These are phyloP conservation scores for Populus davidiana DNA, from an alignment of 345 rosid species.

Conservation along the genomic window DNA sequence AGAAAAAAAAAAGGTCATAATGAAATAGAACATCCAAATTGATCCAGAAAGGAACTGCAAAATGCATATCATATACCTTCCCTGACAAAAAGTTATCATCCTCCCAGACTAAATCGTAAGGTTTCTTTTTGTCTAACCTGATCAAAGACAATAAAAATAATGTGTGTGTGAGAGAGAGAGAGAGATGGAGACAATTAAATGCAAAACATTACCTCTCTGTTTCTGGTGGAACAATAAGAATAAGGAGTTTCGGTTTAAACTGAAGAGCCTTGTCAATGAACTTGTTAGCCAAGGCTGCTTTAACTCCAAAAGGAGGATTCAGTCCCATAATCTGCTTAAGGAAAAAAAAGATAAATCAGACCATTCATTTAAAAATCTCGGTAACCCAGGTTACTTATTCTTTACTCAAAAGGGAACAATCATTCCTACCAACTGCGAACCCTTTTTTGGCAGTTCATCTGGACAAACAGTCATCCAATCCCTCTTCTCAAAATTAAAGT, in stretches of 20 bases:
- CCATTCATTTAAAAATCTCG: not conserved
- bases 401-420: conserved; percentile 7
- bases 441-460: conserved; percentile 56
- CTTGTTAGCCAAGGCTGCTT: conserved; percentile 68
- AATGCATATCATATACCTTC: conserved; percentile 43
- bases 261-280: conserved; percentile 78
- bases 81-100: conserved; percentile 60
- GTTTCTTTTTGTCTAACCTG: conserved; percentile 73
- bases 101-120: conserved; percentile 82
- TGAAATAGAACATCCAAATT: too few relatives aligned
- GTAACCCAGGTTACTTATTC: not conserved
- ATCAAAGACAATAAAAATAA: conserved; percentile 4
- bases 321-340: conserved; percentile 78
- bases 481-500: conserved; percentile 66
- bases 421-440: conserved; percentile 66
- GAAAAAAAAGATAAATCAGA: conserved; percentile 2
- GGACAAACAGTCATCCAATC: conserved; percentile 77
- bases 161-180: not conserved
- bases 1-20: not conserved
- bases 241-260: conserved; percentile 81
- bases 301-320: conserved; percentile 94
- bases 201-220: conserved; percentile 58
- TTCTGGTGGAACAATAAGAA: conserved; percentile 87
- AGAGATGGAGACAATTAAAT: conserved; percentile 1
- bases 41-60: not conserved